Percentiles rank a stretch among this genome's conserved stretches.
phyloP scores from a whole-genome alignment of 768 basidiomycete genomes.

The Hygrocybe punicea region DNA sequence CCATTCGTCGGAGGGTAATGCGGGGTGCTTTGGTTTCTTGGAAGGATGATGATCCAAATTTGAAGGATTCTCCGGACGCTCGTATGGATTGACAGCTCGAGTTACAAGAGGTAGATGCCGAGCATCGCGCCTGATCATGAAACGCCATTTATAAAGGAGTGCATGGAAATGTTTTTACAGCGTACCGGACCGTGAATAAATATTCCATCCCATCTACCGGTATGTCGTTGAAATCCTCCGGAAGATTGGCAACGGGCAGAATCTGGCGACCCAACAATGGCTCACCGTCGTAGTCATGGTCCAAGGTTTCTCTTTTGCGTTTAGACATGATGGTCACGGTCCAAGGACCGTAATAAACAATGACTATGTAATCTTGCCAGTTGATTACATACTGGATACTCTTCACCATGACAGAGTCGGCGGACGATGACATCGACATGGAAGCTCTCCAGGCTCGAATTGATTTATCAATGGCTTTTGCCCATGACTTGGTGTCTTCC shows the following conservation, averaged over 20 bases:
- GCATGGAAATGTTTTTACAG: slow-evolving; percentile 3
- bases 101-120: slow-evolving; percentile 60
- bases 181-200: slow-evolving; percentile 75
- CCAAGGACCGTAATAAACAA: background rate
- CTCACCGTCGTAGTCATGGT: slow-evolving; percentile 60
- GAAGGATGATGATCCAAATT: slow-evolving; percentile 15
- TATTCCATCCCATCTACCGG: slow-evolving; percentile 77
- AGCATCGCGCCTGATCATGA: slow-evolving; percentile 62
- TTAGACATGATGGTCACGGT: slow-evolving; percentile 33
- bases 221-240: slow-evolving; percentile 59
- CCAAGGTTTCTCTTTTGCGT: slow-evolving; percentile 51
- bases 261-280: slow-evolving; percentile 63
- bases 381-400: no score
- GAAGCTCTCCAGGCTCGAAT: slow-evolving; percentile 79
- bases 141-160: slow-evolving; percentile 1
- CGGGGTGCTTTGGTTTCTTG: slow-evolving; percentile 25
- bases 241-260: slow-evolving; percentile 77
- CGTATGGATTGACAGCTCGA: slow-evolving; percentile 68
- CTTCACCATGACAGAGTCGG: slow-evolving; percentile 15
- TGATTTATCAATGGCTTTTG: slow-evolving; percentile 74
- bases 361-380: no score
- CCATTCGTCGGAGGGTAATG: slow-evolving; percentile 69
- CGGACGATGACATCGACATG: slow-evolving; percentile 58
- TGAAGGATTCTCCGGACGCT: slow-evolving; percentile 31
- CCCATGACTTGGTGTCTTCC: slow-evolving; percentile 68